A percentile compares a stretch with the other conserved stretches of the same genome.
Conservation (phyloP, 2,329 filamentous ascomycete species). For the Arthrobotrys megalospora region DNA sequence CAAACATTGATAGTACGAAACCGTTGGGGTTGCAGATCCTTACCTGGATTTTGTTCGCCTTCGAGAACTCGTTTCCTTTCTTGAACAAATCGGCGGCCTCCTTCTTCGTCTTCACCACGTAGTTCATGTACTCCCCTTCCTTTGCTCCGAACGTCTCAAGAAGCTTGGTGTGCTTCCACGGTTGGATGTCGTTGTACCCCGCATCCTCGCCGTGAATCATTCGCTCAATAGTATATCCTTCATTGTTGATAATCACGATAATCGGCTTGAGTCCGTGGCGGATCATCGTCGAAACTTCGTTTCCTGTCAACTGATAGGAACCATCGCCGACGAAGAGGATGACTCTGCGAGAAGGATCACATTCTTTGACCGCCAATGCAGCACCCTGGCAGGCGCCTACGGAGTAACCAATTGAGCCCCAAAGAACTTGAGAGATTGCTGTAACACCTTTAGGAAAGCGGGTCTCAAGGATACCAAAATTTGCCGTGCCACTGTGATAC, state of each 20-base stretch:
- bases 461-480: conserved; percentile 90
- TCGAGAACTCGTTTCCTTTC: conserved; percentile 75
- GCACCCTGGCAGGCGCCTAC: conserved; percentile 78
- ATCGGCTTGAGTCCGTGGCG: conserved; percentile 81
- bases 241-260: conserved; percentile 88
- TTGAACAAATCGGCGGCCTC: conserved; percentile 77
- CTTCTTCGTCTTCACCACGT: conserved; percentile 78
- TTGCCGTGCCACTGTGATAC: conserved; percentile 76
- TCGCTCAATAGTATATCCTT: conserved; percentile 90
- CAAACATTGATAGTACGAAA: conserved; percentile 35
- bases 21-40: conserved; percentile 49
- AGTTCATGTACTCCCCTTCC: conserved; percentile 74
- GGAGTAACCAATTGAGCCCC: conserved; percentile 78
- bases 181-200: conserved; percentile 83
- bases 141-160: conserved; percentile 78
- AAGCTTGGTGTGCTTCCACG: conserved; percentile 81
- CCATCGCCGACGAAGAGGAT: conserved; percentile 93
- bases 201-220: conserved; percentile 88
- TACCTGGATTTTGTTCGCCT: conserved; percentile 70
- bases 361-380: conserved; percentile 81
- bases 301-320: conserved; percentile 85
- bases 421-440: conserved; percentile 83
- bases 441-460: conserved; percentile 83
- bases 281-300: conserved; percentile 88
- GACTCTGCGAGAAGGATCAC: conserved; percentile 74